Conservation (phyloP, 148 eudicot genomes). For the Polygonum maritimum region DNA sequence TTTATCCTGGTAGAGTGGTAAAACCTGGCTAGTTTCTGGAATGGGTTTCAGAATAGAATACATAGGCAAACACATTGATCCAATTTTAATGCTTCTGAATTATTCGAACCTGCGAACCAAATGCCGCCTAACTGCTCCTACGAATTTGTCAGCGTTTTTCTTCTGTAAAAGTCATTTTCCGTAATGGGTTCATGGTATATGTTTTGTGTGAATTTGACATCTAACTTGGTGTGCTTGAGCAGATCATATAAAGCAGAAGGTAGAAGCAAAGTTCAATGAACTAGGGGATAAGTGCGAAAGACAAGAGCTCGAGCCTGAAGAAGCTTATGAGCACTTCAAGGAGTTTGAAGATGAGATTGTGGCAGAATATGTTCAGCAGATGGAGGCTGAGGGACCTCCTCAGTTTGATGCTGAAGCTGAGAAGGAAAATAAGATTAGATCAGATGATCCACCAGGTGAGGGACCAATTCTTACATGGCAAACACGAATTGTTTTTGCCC, state of each 20-base stretch:
- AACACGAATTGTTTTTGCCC: constrained; percentile 62
- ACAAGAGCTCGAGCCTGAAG: constrained; percentile 55
- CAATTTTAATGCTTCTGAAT: not conserved
- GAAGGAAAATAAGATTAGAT: constrained; percentile 27
- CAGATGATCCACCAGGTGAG: constrained; percentile 81
- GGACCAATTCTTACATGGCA: constrained; percentile 94
- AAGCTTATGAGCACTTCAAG: constrained; percentile 65
- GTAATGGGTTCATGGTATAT: not conserved
- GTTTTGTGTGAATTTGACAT: not conserved
- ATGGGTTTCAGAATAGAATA: not conserved
- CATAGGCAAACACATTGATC: not conserved
- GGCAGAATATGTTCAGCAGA: constrained; percentile 41
- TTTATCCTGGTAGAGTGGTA: not conserved
- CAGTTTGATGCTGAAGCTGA: constrained; percentile 36
- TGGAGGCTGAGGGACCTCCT: constrained; percentile 47
- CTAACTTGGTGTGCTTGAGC: not conserved
- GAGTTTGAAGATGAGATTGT: constrained; percentile 83
- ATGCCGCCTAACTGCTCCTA: not conserved
- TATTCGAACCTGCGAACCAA: not conserved
- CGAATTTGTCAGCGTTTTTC: not conserved
- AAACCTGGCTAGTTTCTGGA: not conserved
- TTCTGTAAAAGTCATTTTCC: not conserved
- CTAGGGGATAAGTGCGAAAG: constrained; percentile 63
- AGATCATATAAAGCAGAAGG: constrained; percentile 76
- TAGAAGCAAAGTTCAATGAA: constrained; percentile 62